Base-by-base conservation (phyloP, 768 basidiomycete genomes). In the Phaeotremella fagi region DNA sequence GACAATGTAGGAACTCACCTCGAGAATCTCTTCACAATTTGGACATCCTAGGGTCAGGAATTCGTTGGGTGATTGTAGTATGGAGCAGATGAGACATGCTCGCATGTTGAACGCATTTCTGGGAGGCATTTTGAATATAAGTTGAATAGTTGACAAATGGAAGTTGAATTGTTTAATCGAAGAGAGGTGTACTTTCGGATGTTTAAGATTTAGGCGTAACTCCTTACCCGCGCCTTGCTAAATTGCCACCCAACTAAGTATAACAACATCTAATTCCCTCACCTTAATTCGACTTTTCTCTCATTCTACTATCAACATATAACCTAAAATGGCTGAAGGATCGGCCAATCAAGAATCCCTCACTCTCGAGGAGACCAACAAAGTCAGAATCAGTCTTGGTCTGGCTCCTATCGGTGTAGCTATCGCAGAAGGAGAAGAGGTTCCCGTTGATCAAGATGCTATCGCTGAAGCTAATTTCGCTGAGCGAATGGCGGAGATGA, bases 21-120 rank as follows among this genome's bases (percentile, higher is more conserved):
- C 86, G 73, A 98, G 81, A 61, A 92, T 80, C 70, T 94, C 89
- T 64, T 98, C 94, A 70, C 95, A 99, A 73, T 99, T 99, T 38
- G 94, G 94, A 72, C 95, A 99, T 4, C 95, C 95, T 20, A 79
- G 76, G 63, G 82, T 84, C 37, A 85, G 79, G 72, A 97, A 99
- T 61, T 97, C 94, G 35, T 79, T 77, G 0, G 89, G 83, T 0
- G 84, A 79, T 66, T 90, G 90, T 18, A 98, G 82, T 57, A 95
- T 82, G 0, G 91, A 95, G 75, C 95, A 99, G 35, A 97, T 80
- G 1, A 97, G 80, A 70, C 94, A 99, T 18, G 94, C 92, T 50
- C 94, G 82, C 7, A 92, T 47, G 29, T 82, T 41, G 38, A 41
- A 41, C 12, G 22, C 36, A 44, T 50, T 38, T 57, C 59, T 63